These are phyloP conservation scores for Ceratorhiza oryzae-sativae DNA, from an alignment of 1,284 basidiomycete species.

Conservation along the genomic window DNA sequence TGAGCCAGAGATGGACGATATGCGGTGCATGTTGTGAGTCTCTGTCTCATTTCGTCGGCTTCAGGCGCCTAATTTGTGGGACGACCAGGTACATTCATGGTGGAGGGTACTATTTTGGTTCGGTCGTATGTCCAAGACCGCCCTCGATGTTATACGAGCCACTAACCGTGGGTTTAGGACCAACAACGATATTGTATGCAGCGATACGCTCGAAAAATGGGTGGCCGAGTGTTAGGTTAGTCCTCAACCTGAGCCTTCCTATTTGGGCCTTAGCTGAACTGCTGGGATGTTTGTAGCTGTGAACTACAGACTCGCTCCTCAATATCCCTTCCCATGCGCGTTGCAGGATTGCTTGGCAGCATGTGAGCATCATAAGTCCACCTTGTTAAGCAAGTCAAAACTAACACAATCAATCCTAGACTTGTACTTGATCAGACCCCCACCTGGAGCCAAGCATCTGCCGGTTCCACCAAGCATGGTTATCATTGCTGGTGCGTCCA, in stretches of 20 bases:
- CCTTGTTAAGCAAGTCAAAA: too few relatives aligned
- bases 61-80: conserved; percentile 8
- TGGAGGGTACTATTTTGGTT: conserved; percentile 85
- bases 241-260: conserved; percentile 50
- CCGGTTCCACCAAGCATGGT: conserved; percentile 85
- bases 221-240: conserved; percentile 82
- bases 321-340: conserved; percentile 96
- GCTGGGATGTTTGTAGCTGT: conserved; percentile 63
- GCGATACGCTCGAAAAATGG: conserved; percentile 87
- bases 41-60: conserved; percentile 52
- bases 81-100: conserved; percentile 39
- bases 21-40: conserved; percentile 70
- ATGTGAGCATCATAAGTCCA: conserved; percentile 58
- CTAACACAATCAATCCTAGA: conserved; percentile 57
- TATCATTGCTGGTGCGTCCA: conserved; percentile 70
- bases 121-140: conserved; percentile 51
- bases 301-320: conserved; percentile 89
- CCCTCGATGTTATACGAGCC: neutral
- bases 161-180: conserved; percentile 42
- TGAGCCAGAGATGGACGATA: conserved; percentile 77
- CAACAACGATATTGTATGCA: conserved; percentile 76
- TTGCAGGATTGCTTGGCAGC: conserved; percentile 87
- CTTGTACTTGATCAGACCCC: conserved; percentile 76
- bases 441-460: conserved; percentile 71
- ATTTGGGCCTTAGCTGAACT: conserved; percentile 44